A percentile compares a stretch with the other conserved stretches of the same genome.
Conservation (phyloP, 495 filamentous ascomycete species). For the Daldinia grandis region DNA sequence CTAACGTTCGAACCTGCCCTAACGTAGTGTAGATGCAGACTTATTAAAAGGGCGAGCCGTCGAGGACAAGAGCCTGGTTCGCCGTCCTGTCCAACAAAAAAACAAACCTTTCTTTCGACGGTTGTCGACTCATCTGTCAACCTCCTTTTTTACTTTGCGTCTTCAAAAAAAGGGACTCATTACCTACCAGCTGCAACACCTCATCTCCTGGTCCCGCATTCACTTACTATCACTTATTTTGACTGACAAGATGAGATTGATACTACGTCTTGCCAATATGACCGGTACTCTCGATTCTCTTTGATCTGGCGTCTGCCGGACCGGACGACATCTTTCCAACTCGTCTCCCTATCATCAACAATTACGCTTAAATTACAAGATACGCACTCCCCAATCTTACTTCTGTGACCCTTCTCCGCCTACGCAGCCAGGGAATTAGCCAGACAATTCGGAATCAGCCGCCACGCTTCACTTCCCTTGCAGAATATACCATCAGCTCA, state of each 20-base stretch:
- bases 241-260: constrained; percentile 25
- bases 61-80: constrained; percentile 27
- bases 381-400: not conserved
- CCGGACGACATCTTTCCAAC: constrained; percentile 11
- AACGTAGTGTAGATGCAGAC: not conserved
- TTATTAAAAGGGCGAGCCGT: constrained; percentile 21
- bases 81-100: not conserved
- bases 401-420: not conserved
- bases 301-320: constrained; percentile 32
- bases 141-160: not conserved
- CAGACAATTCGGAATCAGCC: not conserved
- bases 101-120: not conserved
- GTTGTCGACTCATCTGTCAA: not conserved
- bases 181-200: not conserved
- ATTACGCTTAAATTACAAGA: not conserved
- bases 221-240: not conserved
- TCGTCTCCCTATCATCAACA: not conserved
- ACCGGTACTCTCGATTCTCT: constrained; percentile 29
- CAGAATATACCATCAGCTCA: not conserved
- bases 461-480: not conserved
- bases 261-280: constrained; percentile 32
- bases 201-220: not conserved
- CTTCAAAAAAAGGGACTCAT: not conserved
- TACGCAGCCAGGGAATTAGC: not conserved
- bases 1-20: not conserved